phyloP scores from a whole-genome alignment of 805 yeast genomes.

The Myxozyma udenii region DNA sequence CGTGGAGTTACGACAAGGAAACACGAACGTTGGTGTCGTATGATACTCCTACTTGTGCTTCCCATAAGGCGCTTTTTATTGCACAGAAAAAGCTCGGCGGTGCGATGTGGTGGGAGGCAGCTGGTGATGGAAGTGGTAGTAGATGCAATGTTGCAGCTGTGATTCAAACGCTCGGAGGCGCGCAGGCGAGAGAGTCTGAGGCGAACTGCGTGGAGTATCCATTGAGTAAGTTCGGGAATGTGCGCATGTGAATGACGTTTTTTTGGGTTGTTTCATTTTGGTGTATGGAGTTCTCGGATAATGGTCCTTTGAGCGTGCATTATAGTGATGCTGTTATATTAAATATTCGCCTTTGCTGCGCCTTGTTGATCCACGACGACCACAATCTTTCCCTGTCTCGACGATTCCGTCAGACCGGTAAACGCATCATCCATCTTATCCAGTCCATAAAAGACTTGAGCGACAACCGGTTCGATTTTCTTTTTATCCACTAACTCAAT shows the following conservation, averaged over 20 bases:
- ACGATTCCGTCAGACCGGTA: not conserved
- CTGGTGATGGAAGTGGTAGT: constrained; percentile 40
- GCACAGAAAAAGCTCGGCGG: constrained; percentile 58
- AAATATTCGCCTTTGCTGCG: not conserved
- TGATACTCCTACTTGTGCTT: constrained; percentile 58
- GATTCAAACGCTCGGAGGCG: too few relatives aligned
- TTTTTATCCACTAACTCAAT: constrained; percentile 6
- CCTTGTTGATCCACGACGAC: constrained; percentile 1
- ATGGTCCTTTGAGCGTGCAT: too few relatives aligned
- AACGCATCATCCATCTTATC: constrained; percentile 19
- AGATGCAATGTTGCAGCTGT: too few relatives aligned
- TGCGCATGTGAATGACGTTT: too few relatives aligned
- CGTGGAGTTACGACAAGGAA: constrained; percentile 48
- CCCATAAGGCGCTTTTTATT: constrained; percentile 60
- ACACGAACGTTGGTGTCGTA: constrained; percentile 51
- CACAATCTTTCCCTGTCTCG: constrained; percentile 11
- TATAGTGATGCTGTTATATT: too few relatives aligned
- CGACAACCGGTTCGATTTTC: constrained; percentile 20
- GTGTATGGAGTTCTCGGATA: too few relatives aligned
- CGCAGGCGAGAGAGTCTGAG: not conserved
- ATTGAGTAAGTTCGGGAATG: constrained; percentile 2
- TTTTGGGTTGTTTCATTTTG: too few relatives aligned
- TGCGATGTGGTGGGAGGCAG: constrained; percentile 94
- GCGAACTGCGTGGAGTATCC: constrained; percentile 13
- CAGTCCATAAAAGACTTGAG: constrained; percentile 13